These are phyloP conservation scores for Dictyostelium intermedium DNA, from an alignment of 78 protist species.

Conservation along the genomic window DNA sequence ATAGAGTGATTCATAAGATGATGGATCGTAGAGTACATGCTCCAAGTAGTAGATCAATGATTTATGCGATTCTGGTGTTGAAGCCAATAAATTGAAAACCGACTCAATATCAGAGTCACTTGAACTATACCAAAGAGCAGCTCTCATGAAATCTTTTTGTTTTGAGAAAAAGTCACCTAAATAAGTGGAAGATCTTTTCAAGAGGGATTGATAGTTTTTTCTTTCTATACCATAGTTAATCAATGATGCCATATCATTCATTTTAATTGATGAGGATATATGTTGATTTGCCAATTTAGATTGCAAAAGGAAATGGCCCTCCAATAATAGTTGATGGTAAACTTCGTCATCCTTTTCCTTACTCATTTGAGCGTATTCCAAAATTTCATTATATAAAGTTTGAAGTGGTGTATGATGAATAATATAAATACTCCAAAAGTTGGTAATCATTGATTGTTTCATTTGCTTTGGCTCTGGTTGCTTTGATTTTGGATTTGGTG, in stretches of 20 bases:
- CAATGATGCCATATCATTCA: slow-evolving; percentile 63
- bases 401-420: slow-evolving; percentile 70
- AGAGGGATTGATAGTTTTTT: slow-evolving; percentile 36
- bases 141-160: slow-evolving; percentile 77
- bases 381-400: slow-evolving; percentile 42
- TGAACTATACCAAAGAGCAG: slow-evolving; percentile 74
- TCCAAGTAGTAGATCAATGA: slow-evolving; percentile 57
- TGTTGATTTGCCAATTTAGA: slow-evolving; percentile 57
- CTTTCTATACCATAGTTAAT: slow-evolving; percentile 46
- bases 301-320: slow-evolving; percentile 65
- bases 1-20: slow-evolving; percentile 45
- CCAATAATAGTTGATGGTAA: slow-evolving; percentile 55
- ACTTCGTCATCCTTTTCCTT: slow-evolving; percentile 70
- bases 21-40: slow-evolving; percentile 59
- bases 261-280: slow-evolving; percentile 11
- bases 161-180: slow-evolving; percentile 27
- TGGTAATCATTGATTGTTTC: neutral
- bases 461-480: slow-evolving; percentile 3
- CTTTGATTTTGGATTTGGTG: slow-evolving; percentile 52
- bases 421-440: slow-evolving; percentile 27
- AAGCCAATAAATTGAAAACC: slow-evolving; percentile 21
- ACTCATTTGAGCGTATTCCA: slow-evolving; percentile 20
- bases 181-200: slow-evolving; percentile 50
- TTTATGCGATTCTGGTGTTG: slow-evolving; percentile 14
- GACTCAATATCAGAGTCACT: slow-evolving; percentile 68